Conservation (phyloP, 2,329 filamentous ascomycete genomes). For the Endothia cerciana region DNA sequence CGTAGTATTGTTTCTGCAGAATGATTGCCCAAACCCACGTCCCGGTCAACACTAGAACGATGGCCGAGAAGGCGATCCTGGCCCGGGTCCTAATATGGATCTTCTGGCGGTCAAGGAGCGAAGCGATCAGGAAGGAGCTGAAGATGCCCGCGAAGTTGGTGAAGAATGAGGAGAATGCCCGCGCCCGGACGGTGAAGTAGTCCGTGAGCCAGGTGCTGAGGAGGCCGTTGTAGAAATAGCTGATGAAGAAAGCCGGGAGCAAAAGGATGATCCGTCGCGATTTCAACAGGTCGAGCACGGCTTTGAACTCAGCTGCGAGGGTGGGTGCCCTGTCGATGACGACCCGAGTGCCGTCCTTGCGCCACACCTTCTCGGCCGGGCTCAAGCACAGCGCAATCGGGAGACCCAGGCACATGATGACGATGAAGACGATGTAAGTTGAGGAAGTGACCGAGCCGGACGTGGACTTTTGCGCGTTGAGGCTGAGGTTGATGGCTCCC, state of each 20-base stretch:
- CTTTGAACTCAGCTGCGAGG: conserved; percentile 37
- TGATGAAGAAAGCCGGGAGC: conserved; percentile 41
- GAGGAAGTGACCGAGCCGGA: conserved; percentile 22
- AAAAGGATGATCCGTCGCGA: conserved; percentile 38
- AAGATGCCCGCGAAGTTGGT: conserved; percentile 39
- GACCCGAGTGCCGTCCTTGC: conserved; percentile 36
- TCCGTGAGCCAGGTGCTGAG: conserved; percentile 36
- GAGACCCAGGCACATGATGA: conserved; percentile 40
- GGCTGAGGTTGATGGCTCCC: conserved; percentile 31
- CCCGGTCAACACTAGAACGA: conserved; percentile 36
- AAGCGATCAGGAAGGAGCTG: conserved; percentile 36
- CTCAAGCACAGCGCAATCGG: conserved; percentile 38
- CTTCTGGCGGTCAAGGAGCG: conserved; percentile 37
- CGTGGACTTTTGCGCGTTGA: conserved; percentile 28
- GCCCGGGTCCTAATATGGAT: conserved; percentile 38
- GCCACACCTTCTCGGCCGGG: conserved; percentile 39
- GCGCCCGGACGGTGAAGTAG: conserved; percentile 40
- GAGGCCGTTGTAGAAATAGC: conserved; percentile 40
- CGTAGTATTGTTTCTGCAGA: conserved; percentile 39
- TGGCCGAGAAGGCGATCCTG: conserved; percentile 34
- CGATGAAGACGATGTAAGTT: conserved; percentile 38
- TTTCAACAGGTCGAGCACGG: conserved; percentile 33
- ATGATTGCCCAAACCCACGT: conserved; percentile 40
- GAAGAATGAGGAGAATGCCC: conserved; percentile 41
- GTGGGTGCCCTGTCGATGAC: conserved; percentile 35